phyloP scores from a whole-genome alignment of 1,284 basidiomycete species.

The Rhodotorula sp. region DNA sequence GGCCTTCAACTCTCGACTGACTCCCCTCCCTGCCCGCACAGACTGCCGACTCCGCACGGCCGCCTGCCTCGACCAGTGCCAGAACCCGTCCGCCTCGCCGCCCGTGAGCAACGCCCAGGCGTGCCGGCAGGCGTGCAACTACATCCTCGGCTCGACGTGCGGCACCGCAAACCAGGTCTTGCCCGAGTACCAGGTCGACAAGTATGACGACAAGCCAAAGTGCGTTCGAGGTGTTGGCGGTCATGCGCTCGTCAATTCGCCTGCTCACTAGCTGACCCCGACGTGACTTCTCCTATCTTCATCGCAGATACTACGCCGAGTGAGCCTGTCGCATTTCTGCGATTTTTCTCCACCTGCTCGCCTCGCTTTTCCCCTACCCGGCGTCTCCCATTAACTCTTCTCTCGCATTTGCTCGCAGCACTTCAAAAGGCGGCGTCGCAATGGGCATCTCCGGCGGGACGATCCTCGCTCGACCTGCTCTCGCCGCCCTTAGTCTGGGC shows the following conservation, averaged over 20 bases:
- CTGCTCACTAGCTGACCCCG: too few species aligned
- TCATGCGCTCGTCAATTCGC: background rate
- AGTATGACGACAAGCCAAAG: conserved; percentile 25
- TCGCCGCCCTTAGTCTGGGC: background rate
- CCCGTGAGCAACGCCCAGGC: background rate
- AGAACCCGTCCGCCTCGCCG: conserved; percentile 19
- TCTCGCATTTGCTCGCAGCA: background rate
- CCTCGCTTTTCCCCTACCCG: too few species aligned
- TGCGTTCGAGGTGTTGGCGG: background rate
- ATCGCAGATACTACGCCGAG: conserved; percentile 23
- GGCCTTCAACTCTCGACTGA: background rate
- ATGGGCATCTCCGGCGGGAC: conserved; percentile 17
- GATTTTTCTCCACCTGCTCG: background rate
- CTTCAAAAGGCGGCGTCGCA: conserved; percentile 27
- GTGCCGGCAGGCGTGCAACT: conserved; percentile 29
- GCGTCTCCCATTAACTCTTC: background rate
- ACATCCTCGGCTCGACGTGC: conserved; percentile 30
- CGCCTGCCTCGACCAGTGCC: conserved; percentile 32
- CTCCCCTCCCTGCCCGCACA: background rate
- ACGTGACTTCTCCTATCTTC: too few species aligned
- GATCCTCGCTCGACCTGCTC: background rate
- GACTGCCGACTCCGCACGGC: conserved; percentile 34
- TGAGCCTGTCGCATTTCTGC: background rate
- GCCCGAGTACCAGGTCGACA: conserved; percentile 29
- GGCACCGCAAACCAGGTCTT: conserved; percentile 28